These are phyloP conservation scores for Anastatica hierochuntica DNA, from an alignment of 345 rosid genomes.

Conservation along the genomic window DNA sequence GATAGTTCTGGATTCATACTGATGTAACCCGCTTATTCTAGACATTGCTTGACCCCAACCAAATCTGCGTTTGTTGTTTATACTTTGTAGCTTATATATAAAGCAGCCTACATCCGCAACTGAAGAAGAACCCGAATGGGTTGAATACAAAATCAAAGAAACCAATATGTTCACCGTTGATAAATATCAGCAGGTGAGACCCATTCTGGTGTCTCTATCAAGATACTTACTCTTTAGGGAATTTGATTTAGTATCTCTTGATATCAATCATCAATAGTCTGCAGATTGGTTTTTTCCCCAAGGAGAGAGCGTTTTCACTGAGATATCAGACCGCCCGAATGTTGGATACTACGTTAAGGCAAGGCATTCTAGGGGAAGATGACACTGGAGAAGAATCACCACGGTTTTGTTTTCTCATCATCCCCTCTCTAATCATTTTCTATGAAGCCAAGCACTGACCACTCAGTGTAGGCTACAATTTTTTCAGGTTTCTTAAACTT, in stretches of 20 bases:
- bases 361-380: constrained; percentile 92
- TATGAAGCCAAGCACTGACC: too few species aligned
- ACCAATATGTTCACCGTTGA: constrained; percentile 88
- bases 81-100: constrained; percentile 53
- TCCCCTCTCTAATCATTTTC: too few species aligned
- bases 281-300: constrained; percentile 85
- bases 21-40: too few species aligned
- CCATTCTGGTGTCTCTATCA: not conserved
- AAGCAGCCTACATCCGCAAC: constrained; percentile 57
- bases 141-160: constrained; percentile 87
- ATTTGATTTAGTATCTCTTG: constrained; percentile 14
- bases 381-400: constrained; percentile 94
- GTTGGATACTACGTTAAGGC: constrained; percentile 72
- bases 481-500: constrained; percentile 64
- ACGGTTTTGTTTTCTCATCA: constrained; percentile 34
- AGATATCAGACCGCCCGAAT: constrained; percentile 90
- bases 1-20: too few species aligned
- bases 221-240: too few species aligned
- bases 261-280: constrained; percentile 52
- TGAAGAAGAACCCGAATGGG: constrained; percentile 71
- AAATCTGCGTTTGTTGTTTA: not conserved
- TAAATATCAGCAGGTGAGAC: constrained; percentile 78
- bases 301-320: constrained; percentile 69
- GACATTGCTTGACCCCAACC: too few species aligned
- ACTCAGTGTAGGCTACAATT: too few species aligned